These are phyloP conservation scores for Penicillium griseofulvum DNA, from an alignment of 2,329 filamentous ascomycete species.

Conservation along the genomic window DNA sequence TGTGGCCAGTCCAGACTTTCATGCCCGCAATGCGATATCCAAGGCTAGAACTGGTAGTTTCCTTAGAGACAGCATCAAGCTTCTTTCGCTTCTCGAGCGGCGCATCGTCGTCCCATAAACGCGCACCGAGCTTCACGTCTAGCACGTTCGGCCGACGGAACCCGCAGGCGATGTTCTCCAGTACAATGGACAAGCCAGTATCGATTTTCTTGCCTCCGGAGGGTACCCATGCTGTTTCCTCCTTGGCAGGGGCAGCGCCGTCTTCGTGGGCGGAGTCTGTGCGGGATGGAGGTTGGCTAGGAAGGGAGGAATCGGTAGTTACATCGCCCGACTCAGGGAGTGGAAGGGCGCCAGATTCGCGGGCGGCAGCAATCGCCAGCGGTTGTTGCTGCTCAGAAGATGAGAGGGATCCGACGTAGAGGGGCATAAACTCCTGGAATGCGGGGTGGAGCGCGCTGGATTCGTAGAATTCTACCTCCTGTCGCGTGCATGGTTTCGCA, in stretches of 20 bases:
- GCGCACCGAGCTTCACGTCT: conserved; percentile 84
- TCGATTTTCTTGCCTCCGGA: conserved; percentile 63
- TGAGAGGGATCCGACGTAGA: conserved; percentile 75
- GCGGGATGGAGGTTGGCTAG: conserved; percentile 16
- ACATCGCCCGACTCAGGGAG: conserved; percentile 24
- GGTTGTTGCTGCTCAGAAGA: conserved; percentile 56
- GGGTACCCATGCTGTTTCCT: conserved; percentile 41
- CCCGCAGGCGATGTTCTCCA: conserved; percentile 78
- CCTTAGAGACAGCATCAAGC: conserved; percentile 58
- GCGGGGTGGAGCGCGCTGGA: conserved; percentile 66
- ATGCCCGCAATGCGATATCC: conserved; percentile 66
- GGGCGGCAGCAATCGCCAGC: conserved; percentile 47
- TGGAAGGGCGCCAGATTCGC: conserved; percentile 44
- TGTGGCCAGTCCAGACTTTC: conserved; percentile 54
- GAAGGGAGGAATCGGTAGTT: conserved; percentile 3
- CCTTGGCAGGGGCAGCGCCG: conserved; percentile 20
- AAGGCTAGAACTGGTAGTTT: conserved; percentile 59
- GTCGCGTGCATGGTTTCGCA: conserved; percentile 86
- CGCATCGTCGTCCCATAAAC: conserved; percentile 77
- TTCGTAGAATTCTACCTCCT: conserved; percentile 89
- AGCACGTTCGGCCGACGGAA: conserved; percentile 85
- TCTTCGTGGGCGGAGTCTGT: conserved; percentile 27
- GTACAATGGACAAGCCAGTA: conserved; percentile 75
- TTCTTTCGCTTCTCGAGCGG: conserved; percentile 57
- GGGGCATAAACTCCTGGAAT: conserved; percentile 78